Percentiles rank a stretch among this genome's conserved stretches.
Evolutionary conservation across 345 rosid genomes (phyloP).

Genomic region (Bretschneidera sinensis): DNA sequence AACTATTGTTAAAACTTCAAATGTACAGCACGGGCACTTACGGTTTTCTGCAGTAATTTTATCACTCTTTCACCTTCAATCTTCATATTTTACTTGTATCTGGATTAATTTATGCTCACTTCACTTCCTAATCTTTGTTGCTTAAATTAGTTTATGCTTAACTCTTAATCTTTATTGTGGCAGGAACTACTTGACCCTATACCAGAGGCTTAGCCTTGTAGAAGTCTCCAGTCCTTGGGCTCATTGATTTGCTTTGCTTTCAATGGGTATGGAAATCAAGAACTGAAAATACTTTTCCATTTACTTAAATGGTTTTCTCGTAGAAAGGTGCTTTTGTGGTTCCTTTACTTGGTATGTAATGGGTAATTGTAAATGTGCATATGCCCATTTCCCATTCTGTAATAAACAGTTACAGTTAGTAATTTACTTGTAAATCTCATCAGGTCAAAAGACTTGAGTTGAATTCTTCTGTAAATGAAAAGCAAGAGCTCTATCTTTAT

Average conservation of each 20-base stretch:
- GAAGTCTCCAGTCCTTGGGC: neutral
- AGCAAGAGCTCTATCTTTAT: neutral
- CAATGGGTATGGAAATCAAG: neutral
- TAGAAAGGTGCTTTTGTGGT: neutral
- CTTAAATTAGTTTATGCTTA: neutral
- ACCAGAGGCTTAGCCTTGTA: conserved; percentile 23
- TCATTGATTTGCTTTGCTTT: neutral
- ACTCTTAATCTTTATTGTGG: conserved; percentile 8
- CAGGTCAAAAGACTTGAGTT: neutral
- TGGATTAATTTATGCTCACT: neutral
- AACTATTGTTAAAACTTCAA: conserved; percentile 62
- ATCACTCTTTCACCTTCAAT: neutral
- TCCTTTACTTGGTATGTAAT: neutral
- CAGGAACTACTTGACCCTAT: conserved; percentile 34
- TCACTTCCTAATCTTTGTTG: neutral
- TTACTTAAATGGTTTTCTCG: neutral
- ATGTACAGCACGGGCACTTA: conserved; percentile 43
- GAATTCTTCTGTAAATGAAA: neutral
- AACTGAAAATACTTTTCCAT: neutral
- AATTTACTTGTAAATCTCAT: conserved; percentile 21
- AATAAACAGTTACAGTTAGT: neutral
- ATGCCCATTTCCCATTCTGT: neutral
- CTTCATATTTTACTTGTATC: neutral
- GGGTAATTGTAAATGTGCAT: conserved; percentile 15
- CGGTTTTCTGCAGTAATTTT: conserved; percentile 58